Base-by-base conservation (phyloP, 78 protist genomes). In the Mastigamoeba balamuthi region DNA sequence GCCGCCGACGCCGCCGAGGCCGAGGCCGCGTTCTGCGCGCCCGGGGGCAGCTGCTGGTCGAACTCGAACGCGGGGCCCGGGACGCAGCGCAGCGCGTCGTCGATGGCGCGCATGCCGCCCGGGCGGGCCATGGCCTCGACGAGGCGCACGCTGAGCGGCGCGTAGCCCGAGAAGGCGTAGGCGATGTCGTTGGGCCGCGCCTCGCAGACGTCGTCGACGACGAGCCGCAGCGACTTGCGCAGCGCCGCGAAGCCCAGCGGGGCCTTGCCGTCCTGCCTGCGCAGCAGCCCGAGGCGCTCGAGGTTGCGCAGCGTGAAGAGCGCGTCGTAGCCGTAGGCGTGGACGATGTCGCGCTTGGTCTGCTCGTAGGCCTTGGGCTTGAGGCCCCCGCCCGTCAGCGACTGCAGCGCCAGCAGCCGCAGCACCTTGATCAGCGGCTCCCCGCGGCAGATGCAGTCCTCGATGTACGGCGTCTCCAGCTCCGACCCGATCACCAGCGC, bases 141-240 rank as follows among this genome's bases (percentile, higher is more conserved):
- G 30, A 90, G n/a, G 10, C 94, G 78, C 23, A 84, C 72, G 27
- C 84, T 72, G 30, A 91, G 33, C 4, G 97, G 97, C 5, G 93
- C 91, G 76, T 91, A 93, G 10, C 96, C 96, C 6, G 86, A 38
- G 72, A 33, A 79, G n/a, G 75, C 77, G 67, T 82, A 85, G 25
- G 77, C 44, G 29, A 72, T n/a, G 68, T 88, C 92, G 0, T 44
- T 37, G 36, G 91, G 91, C 17, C 52, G 53, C n/a, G 23, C 25
- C 36, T 76, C 86, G 39, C 75, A 58, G 33, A 84, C 10, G 64
- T 91, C 91, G 2, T 88, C 93, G 23, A n/a, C 67, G 17, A 84
- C 48, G 28, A 91, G 42, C 38, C 40, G 35, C 40, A 88, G 69
- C 25, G 40, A 30, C 4, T 86, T 83, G 44, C 58, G 10, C 36